A percentile compares a stretch with the other conserved stretches of the same genome.
Conservation (phyloP, 2,329 filamentous ascomycete genomes). For the Talaromyces sp. region DNA sequence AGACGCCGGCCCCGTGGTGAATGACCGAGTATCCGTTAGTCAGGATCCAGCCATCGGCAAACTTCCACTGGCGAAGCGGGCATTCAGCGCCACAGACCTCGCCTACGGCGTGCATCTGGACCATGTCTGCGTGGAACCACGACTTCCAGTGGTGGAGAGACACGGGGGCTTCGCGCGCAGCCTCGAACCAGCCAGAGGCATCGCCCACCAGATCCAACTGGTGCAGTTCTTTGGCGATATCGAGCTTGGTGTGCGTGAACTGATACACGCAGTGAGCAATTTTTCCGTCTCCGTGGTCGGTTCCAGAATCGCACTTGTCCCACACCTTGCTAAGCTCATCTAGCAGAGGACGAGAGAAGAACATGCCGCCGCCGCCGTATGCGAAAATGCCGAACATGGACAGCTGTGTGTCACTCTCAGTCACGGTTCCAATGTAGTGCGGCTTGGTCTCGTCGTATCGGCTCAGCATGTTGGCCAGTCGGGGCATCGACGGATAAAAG, state of each 20-base stretch:
- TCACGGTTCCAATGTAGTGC: constrained; percentile 53
- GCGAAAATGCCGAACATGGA: constrained; percentile 54
- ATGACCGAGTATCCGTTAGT: constrained; percentile 57
- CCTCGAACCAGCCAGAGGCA: constrained; percentile 57
- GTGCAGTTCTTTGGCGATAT: constrained; percentile 50
- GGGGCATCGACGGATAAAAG: constrained; percentile 54
- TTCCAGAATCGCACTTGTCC: constrained; percentile 45
- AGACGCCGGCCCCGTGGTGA: constrained; percentile 41
- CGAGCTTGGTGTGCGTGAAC: constrained; percentile 51
- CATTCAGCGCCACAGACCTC: constrained; percentile 53
- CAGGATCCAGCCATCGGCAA: constrained; percentile 44
- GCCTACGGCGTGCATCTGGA: constrained; percentile 46
- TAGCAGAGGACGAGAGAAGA: constrained; percentile 52
- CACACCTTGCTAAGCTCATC: constrained; percentile 44
- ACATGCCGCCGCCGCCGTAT: constrained; percentile 58
- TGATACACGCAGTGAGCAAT: constrained; percentile 54
- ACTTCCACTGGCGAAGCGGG: constrained; percentile 53
- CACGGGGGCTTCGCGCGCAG: constrained; percentile 46
- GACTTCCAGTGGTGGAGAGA: constrained; percentile 61
- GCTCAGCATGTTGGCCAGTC: constrained; percentile 45
- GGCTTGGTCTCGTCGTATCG: constrained; percentile 46
- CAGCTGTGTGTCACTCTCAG: constrained; percentile 52
- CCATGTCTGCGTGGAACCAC: constrained; percentile 51
- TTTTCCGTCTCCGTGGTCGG: constrained; percentile 50
- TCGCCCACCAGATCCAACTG: constrained; percentile 56